phyloP scores from a whole-genome alignment of 306 rosid genomes.

The Medicago truncatula region MtrunA17r5.0-ANR NC_053048.1:3387001-3387500 shows the following conservation, averaged over 20 bases:
- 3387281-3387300: conserved; percentile 19
- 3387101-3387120: conserved; percentile 27
- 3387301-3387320: conserved; percentile 34
- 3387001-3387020: not conserved
- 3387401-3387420: conserved; percentile 63
- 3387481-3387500: conserved; percentile 67
- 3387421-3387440: conserved; percentile 75
- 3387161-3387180: conserved; percentile 91
- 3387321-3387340: conserved; percentile 50
- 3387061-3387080: conserved; percentile 1
- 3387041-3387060: not conserved
- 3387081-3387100: conserved; percentile 11
- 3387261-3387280: conserved; percentile 14
- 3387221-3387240: conserved; percentile 65
- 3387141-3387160: conserved; percentile 52
- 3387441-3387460: conserved; percentile 57
- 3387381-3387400: conserved; percentile 69
- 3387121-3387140: conserved; percentile 52
- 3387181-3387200: conserved; percentile 75
- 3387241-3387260: conserved; percentile 36
- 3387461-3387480: conserved; percentile 66
- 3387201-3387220: conserved; percentile 81
- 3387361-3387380: conserved; percentile 65
- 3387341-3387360: conserved; percentile 73
- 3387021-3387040: not conserved